Percentiles rank a stretch among this genome's conserved stretches.
These are phyloP conservation scores for Polyporus arcularius DNA, from an alignment of 768 basidiomycete genomes.

Conservation along the genomic window DNA sequence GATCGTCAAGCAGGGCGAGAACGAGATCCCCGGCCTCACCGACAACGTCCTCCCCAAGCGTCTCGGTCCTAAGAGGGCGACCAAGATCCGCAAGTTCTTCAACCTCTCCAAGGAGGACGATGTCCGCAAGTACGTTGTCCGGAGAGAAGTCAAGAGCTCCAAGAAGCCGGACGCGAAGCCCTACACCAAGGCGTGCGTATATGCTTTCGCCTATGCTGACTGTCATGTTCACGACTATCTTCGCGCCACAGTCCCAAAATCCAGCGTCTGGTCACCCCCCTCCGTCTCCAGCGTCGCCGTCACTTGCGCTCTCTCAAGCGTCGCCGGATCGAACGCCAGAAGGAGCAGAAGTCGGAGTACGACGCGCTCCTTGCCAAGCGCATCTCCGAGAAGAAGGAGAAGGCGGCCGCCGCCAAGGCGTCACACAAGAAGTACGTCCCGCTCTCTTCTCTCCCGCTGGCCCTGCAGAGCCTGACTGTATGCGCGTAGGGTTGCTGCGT, in stretches of 20 bases:
- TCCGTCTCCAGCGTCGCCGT: slow-evolving; percentile 95
- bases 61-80: slow-evolving; percentile 95
- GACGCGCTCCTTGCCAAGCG: slow-evolving; percentile 86
- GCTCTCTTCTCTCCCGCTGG: neutral
- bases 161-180: slow-evolving; percentile 93
- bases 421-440: slow-evolving; percentile 66
- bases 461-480: neutral
- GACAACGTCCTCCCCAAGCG: slow-evolving; percentile 92
- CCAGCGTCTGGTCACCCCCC: slow-evolving; percentile 92
- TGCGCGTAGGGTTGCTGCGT: slow-evolving; percentile 25
- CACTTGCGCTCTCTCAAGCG: slow-evolving; percentile 88
- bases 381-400: slow-evolving; percentile 90
- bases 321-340: slow-evolving; percentile 86
- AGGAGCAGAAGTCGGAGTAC: slow-evolving; percentile 95
- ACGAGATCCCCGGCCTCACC: slow-evolving; percentile 88
- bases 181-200: slow-evolving; percentile 92
- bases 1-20: slow-evolving; percentile 95
- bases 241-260: slow-evolving; percentile 79
- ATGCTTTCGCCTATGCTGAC: neutral
- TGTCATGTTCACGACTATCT: neutral
- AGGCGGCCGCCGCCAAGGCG: slow-evolving; percentile 85
- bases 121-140: slow-evolving; percentile 95
- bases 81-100: slow-evolving; percentile 97
- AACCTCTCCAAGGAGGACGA: slow-evolving; percentile 97
- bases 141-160: slow-evolving; percentile 83